Evolutionary conservation across 164 flowering plant genomes (phyloP).

Genomic region (Houttuynia cordata): DNA sequence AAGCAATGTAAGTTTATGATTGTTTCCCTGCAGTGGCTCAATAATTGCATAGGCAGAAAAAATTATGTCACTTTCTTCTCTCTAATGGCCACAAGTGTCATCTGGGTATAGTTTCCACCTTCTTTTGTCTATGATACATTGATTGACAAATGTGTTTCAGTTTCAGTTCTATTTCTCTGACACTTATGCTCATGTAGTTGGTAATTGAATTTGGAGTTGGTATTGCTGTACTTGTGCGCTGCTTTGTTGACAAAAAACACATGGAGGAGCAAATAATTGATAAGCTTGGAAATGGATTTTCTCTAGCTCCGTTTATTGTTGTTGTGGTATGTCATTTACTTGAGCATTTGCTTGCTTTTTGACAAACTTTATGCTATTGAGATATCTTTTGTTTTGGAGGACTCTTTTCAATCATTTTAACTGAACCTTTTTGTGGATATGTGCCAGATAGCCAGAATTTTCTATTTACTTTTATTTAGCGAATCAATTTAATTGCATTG

Average conservation of each 20-base stretch:
- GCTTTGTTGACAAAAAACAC: conserved; percentile 59
- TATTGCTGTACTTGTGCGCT: conserved; percentile 76
- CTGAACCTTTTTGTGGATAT: too few relatives aligned
- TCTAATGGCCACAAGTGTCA: conserved; percentile 80
- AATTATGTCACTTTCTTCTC: conserved; percentile 75
- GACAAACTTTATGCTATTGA: neutral
- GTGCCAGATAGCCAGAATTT: too few relatives aligned
- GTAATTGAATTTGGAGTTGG: conserved; percentile 84
- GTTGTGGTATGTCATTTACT: conserved; percentile 61
- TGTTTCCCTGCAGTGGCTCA: conserved; percentile 65
- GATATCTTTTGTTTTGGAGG: too few relatives aligned
- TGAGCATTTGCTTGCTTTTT: neutral
- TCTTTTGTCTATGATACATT: neutral
- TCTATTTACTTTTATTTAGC: too few relatives aligned
- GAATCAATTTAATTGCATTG: too few relatives aligned
- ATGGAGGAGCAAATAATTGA: conserved; percentile 74
- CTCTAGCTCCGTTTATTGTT: conserved; percentile 82
- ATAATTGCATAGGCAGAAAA: conserved; percentile 91
- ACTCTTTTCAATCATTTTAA: too few relatives aligned
- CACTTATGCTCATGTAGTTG: conserved; percentile 34
- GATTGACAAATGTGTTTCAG: neutral
- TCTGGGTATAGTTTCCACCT: conserved; percentile 60
- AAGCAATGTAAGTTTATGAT: neutral
- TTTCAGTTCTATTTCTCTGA: neutral
- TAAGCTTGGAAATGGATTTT: conserved; percentile 88